These are phyloP conservation scores for Hyphopichia homilentoma DNA, from an alignment of 805 yeast species.

Conservation along the genomic window DNA sequence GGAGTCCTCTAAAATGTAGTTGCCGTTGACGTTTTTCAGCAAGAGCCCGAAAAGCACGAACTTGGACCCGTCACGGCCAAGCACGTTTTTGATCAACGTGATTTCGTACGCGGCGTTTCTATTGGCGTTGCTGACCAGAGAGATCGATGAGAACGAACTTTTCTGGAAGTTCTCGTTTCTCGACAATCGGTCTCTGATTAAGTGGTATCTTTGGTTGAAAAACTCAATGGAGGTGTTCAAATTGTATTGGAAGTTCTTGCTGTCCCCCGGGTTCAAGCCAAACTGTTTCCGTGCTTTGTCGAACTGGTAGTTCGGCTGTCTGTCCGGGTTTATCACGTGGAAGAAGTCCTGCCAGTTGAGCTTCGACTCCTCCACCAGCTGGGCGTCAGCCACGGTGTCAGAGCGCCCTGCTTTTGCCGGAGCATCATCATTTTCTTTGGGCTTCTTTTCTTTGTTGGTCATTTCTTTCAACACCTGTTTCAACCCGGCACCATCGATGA, in stretches of 20 bases:
- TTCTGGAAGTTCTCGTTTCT: conserved; percentile 75
- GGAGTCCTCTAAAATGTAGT: conserved; percentile 77
- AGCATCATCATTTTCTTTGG: conserved; percentile 3
- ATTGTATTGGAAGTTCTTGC: conserved; percentile 11
- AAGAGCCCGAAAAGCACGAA: conserved; percentile 80
- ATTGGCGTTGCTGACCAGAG: conserved; percentile 34
- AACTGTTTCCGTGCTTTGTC: conserved; percentile 63
- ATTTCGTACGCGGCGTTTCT: conserved; percentile 31
- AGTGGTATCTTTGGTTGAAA: conserved; percentile 53
- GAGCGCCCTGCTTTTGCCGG: conserved; percentile 15
- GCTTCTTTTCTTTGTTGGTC: conserved; percentile 12
- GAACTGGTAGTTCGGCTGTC: conserved; percentile 63
- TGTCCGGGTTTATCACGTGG: conserved; percentile 57
- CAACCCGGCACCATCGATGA: conserved; percentile 74
- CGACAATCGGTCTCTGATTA: conserved; percentile 65
- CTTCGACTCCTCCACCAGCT: conserved; percentile 14
- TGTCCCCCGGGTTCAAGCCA: conserved; percentile 24
- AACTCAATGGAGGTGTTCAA: conserved; percentile 29
- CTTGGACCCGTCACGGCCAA: conserved; percentile 77
- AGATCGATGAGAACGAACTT: conserved; percentile 38
- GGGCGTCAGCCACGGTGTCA: conserved; percentile 19
- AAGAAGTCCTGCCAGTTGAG: conserved; percentile 74
- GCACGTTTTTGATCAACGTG: conserved; percentile 74
- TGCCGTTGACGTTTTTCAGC: conserved; percentile 57
- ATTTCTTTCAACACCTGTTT: conserved; percentile 59